phyloP scores from a whole-genome alignment of 805 yeast species.

The Tetrapisispora arboricola region DNA sequence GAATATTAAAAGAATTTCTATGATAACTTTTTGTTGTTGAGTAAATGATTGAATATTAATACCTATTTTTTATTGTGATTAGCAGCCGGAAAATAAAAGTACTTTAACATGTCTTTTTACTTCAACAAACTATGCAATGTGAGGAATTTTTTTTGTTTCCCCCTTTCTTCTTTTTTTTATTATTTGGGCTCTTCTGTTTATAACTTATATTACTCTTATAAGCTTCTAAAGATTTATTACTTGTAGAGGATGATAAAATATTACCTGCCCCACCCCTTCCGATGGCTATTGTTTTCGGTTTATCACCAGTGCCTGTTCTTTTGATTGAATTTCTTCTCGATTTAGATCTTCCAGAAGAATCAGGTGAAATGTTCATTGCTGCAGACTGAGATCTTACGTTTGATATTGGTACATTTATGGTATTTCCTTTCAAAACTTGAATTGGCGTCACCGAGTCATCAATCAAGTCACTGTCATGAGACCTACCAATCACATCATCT shows the following conservation, averaged over 20 bases:
- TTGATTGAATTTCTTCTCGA: constrained; percentile 1
- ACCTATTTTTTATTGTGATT: neutral
- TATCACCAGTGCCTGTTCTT: neutral
- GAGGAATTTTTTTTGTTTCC: constrained; percentile 1
- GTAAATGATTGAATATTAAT: no score
- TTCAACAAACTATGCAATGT: constrained; percentile 1
- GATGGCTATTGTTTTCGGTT: constrained; percentile 14
- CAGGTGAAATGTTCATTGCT: neutral
- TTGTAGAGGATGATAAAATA: constrained; percentile 22
- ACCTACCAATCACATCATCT: neutral
- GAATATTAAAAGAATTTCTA: no score
- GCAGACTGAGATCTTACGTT: constrained; percentile 1
- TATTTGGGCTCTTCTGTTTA: constrained; percentile 4
- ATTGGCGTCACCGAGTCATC: constrained; percentile 9
- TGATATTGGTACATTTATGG: constrained; percentile 4
- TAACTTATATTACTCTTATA: constrained; percentile 2
- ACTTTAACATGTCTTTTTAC: neutral
- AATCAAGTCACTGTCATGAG: constrained; percentile 4
- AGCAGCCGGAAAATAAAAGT: neutral
- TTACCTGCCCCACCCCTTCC: constrained; percentile 31
- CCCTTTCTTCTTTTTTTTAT: constrained; percentile 6
- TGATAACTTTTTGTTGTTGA: no score
- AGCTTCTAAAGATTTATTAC: constrained; percentile 6
- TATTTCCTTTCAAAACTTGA: constrained; percentile 4
- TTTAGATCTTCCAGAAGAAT: neutral